A percentile compares a stretch with the other conserved stretches of the same genome.
These are phyloP conservation scores for Psilocybe tampanensis DNA, from an alignment of 768 basidiomycete species.

Conservation along the genomic window DNA sequence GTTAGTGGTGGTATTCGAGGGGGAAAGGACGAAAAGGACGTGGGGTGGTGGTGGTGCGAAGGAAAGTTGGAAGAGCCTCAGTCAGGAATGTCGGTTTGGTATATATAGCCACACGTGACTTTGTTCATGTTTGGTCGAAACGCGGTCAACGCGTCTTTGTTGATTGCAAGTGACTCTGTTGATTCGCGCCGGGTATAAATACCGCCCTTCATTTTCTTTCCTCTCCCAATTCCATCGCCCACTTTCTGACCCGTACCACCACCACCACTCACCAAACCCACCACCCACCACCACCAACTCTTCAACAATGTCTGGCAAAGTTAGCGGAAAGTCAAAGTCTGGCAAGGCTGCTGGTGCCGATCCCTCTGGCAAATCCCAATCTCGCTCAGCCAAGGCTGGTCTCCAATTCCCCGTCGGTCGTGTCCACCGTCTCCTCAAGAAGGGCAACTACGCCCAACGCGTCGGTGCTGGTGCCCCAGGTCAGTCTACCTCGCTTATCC, in stretches of 20 bases:
- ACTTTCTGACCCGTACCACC: conserved; percentile 9
- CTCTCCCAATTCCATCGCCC: conserved; percentile 18
- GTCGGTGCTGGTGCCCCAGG: conserved; percentile 89
- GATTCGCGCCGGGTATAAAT: conserved; percentile 35
- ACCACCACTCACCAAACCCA: conserved; percentile 13
- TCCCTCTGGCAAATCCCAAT: conserved; percentile 60
- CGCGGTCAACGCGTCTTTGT: conserved; percentile 40
- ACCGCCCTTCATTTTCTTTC: conserved; percentile 19
- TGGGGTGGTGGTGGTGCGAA: conserved; percentile 31
- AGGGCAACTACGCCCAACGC: conserved; percentile 86
- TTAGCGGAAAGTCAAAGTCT: conserved; percentile 41
- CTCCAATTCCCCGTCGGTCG: conserved; percentile 91
- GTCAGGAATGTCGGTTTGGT: conserved; percentile 16
- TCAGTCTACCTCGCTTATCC: conserved; percentile 26
- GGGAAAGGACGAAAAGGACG: conserved; percentile 26
- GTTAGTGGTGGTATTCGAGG: conserved; percentile 24
- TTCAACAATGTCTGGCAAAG: conserved; percentile 45
- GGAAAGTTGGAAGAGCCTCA: conserved; percentile 25
- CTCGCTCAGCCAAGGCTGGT: conserved; percentile 74
- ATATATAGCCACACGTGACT: conserved; percentile 49
- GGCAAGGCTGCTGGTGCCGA: conserved; percentile 59
- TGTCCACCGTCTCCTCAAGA: conserved; percentile 87
- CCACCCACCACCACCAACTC: conserved; percentile 3
- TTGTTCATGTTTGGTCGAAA: conserved; percentile 46
- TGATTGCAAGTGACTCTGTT: conserved; percentile 25